A percentile compares a stretch with the other conserved stretches of the same genome.
These are phyloP conservation scores for Saccharomyces mikatae DNA, from an alignment of 805 yeast species.

Conservation along the genomic window DNA sequence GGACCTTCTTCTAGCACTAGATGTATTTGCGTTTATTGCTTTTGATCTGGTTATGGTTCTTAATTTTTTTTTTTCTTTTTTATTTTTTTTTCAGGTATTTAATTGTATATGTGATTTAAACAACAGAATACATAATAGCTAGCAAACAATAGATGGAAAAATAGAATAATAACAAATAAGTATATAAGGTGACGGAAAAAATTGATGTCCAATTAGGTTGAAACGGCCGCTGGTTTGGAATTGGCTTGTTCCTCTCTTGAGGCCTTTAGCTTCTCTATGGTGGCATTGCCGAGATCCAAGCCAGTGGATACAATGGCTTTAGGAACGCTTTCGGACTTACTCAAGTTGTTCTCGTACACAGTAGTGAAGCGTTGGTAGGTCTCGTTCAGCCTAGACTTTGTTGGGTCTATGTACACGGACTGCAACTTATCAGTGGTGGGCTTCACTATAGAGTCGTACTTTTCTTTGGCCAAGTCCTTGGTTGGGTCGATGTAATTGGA, in stretches of 20 bases:
- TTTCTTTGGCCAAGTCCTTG: slow-evolving; percentile 17
- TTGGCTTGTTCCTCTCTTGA: background rate
- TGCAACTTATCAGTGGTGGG: slow-evolving; percentile 21
- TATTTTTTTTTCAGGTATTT: background rate
- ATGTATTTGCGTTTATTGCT: background rate
- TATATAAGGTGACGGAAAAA: background rate
- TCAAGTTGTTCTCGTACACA: slow-evolving; percentile 23
- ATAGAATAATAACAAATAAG: background rate
- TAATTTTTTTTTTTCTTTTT: background rate
- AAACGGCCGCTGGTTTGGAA: background rate
- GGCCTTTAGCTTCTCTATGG: slow-evolving; percentile 22
- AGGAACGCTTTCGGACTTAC: slow-evolving; percentile 26
- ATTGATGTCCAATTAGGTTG: background rate
- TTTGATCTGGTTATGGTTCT: background rate
- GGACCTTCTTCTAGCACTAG: background rate
- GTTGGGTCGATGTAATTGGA: slow-evolving; percentile 19
- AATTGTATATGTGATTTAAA: background rate
- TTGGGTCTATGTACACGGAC: slow-evolving; percentile 11
- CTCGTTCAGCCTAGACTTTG: slow-evolving; percentile 13
- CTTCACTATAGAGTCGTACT: slow-evolving; percentile 16
- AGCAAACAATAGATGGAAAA: background rate
- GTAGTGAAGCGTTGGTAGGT: slow-evolving; percentile 25
- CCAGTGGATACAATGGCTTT: slow-evolving; percentile 29
- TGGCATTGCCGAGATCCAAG: slow-evolving; percentile 23
- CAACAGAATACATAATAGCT: background rate